These are phyloP conservation scores for Fusarium mexicanum DNA, from an alignment of 2,329 filamentous ascomycete genomes.

Conservation along the genomic window DNA sequence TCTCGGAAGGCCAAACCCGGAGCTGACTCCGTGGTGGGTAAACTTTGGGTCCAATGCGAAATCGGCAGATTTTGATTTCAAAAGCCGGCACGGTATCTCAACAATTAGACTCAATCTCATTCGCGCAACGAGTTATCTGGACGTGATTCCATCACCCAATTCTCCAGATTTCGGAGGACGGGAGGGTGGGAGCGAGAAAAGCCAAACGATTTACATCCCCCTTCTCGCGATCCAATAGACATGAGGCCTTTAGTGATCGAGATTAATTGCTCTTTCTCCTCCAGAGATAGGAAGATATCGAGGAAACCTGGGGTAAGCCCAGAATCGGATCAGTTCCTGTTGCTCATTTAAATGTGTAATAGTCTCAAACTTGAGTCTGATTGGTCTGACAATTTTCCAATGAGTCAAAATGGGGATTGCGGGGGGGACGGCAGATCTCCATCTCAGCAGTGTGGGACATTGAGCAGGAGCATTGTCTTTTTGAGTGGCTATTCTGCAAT, in stretches of 20 bases:
- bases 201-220: constrained; percentile 17
- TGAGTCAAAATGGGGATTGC: constrained; percentile 33
- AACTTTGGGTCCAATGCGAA: constrained; percentile 28
- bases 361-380: constrained; percentile 6
- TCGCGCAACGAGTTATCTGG: constrained; percentile 31
- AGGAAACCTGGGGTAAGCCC: constrained; percentile 40
- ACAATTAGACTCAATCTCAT: constrained; percentile 33
- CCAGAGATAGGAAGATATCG: constrained; percentile 39
- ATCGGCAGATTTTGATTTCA: constrained; percentile 33
- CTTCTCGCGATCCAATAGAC: constrained; percentile 36
- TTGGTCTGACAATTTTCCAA: constrained; percentile 11
- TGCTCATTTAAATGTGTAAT: constrained; percentile 41
- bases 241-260: constrained; percentile 39
- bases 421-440: constrained; percentile 43
- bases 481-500: not conserved
- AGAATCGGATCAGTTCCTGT: constrained; percentile 30
- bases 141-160: constrained; percentile 42
- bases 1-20: constrained; percentile 18
- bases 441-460: constrained; percentile 15
- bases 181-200: constrained; percentile 20
- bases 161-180: constrained; percentile 19
- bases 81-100: constrained; percentile 20
- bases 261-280: constrained; percentile 29
- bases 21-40: constrained; percentile 11
- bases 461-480: not conserved